Evolutionary conservation across 106 monocot species (phyloP).

Genomic region (Amphibolis antarctica): DNA sequence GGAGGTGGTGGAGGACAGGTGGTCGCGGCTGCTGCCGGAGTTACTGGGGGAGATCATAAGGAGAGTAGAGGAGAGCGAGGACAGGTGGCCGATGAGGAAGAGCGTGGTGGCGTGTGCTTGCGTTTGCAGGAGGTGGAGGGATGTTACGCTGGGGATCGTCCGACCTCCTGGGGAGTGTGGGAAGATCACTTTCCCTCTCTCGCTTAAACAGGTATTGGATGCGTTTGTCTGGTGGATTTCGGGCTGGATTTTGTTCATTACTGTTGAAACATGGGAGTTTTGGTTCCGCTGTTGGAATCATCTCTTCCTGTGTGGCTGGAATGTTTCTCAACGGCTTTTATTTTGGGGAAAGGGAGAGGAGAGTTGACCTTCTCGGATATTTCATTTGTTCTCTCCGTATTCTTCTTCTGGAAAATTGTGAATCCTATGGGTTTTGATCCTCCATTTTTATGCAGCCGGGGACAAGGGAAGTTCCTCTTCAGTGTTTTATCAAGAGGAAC

Average conservation of each 20-base stretch:
- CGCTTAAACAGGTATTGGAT: constrained; percentile 17
- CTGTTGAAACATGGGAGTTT: too few species aligned
- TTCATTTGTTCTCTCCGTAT: background rate
- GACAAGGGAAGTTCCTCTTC: constrained; percentile 41
- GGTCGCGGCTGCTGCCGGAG: constrained; percentile 18
- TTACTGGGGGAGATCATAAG: constrained; percentile 17
- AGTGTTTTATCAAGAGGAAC: constrained; percentile 76
- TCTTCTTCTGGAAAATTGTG: too few species aligned
- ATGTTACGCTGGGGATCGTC: constrained; percentile 17
- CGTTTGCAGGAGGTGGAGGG: constrained; percentile 18
- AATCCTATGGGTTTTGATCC: background rate
- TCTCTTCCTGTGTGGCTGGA: background rate
- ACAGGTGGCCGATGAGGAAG: constrained; percentile 14
- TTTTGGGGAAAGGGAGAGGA: too few species aligned
- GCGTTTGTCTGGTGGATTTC: too few species aligned
- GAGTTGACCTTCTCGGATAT: background rate
- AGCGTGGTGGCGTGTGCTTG: constrained; percentile 15
- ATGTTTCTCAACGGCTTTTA: too few species aligned
- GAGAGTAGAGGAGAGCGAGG: constrained; percentile 17
- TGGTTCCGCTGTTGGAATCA: background rate
- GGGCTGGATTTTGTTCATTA: too few species aligned
- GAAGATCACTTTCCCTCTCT: constrained; percentile 24
- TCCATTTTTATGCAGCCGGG: constrained; percentile 41
- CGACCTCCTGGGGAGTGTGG: constrained; percentile 10
- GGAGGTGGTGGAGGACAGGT: constrained; percentile 5